Evolutionary conservation across 768 basidiomycete genomes (phyloP).

Genomic region (Pisolithus orientalis): DNA sequence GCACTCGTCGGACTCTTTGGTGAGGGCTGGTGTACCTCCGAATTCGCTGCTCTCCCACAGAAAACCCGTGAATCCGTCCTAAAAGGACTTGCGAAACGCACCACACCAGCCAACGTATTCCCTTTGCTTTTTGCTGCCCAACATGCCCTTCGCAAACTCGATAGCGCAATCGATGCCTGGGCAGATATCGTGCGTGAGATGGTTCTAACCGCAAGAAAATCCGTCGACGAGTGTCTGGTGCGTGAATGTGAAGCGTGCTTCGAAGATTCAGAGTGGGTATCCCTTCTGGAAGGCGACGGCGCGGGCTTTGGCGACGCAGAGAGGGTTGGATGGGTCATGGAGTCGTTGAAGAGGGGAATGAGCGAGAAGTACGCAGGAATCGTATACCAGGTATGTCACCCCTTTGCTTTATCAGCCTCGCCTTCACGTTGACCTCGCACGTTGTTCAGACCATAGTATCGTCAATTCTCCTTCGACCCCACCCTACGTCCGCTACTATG

Average conservation of each 20-base stretch:
- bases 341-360: conserved; percentile 54
- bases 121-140: conserved; percentile 63
- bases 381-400: conserved; percentile 66
- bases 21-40: conserved; percentile 80
- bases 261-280: conserved; percentile 61
- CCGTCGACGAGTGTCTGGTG: conserved; percentile 57
- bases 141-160: conserved; percentile 50
- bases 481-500: conserved; percentile 48
- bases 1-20: conserved; percentile 83
- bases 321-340: conserved; percentile 71
- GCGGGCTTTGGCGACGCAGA: conserved; percentile 74
- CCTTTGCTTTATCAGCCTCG: neutral
- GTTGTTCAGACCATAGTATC: conserved; percentile 59
- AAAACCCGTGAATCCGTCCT: conserved; percentile 63
- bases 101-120: conserved; percentile 63
- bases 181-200: conserved; percentile 44
- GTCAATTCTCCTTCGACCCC: conserved; percentile 62
- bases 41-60: conserved; percentile 66
- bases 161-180: conserved; percentile 49
- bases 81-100: conserved; percentile 66
- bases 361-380: conserved; percentile 55
- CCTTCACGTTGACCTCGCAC: neutral
- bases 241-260: conserved; percentile 60
- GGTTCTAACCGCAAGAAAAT: conserved; percentile 55
- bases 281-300: conserved; percentile 68